These are phyloP conservation scores for Carallia brachiata DNA, from an alignment of 345 rosid genomes.

Conservation along the genomic window DNA sequence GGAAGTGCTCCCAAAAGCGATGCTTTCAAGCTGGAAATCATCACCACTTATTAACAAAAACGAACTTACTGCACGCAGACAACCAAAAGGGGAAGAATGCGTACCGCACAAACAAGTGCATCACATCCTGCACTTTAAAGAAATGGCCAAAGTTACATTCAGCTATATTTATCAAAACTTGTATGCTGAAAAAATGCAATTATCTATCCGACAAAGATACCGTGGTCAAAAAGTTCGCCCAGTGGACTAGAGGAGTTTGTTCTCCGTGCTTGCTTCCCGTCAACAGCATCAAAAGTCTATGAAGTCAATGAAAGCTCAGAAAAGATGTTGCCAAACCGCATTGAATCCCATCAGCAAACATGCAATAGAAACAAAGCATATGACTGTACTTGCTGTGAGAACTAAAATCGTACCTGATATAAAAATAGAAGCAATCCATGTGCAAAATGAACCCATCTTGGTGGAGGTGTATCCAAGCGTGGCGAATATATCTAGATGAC, in stretches of 20 bases:
- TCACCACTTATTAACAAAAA: constrained; percentile 12
- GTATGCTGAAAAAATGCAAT: neutral
- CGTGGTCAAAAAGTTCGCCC: constrained; percentile 96
- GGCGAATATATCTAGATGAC: constrained; percentile 73
- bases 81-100: constrained; percentile 24
- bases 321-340: constrained; percentile 2
- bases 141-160: constrained; percentile 10
- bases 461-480: constrained; percentile 79
- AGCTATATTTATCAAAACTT: constrained; percentile 1
- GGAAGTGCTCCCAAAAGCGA: constrained; percentile 94
- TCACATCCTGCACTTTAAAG: constrained; percentile 75
- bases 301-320: constrained; percentile 6
- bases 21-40: constrained; percentile 57
- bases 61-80: neutral
- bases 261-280: constrained; percentile 97
- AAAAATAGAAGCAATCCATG: constrained; percentile 91
- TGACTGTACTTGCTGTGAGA: neutral
- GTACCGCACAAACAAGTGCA: constrained; percentile 99
- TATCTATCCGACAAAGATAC: constrained; percentile 32
- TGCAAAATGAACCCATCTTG: constrained; percentile 93
- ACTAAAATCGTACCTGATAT: constrained; percentile 64
- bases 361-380: neutral
- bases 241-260: constrained; percentile 87
- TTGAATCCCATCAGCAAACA: neutral
- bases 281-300: constrained; percentile 98